phyloP scores from a whole-genome alignment of 768 basidiomycete genomes.

The Russula dissimulans region DNA sequence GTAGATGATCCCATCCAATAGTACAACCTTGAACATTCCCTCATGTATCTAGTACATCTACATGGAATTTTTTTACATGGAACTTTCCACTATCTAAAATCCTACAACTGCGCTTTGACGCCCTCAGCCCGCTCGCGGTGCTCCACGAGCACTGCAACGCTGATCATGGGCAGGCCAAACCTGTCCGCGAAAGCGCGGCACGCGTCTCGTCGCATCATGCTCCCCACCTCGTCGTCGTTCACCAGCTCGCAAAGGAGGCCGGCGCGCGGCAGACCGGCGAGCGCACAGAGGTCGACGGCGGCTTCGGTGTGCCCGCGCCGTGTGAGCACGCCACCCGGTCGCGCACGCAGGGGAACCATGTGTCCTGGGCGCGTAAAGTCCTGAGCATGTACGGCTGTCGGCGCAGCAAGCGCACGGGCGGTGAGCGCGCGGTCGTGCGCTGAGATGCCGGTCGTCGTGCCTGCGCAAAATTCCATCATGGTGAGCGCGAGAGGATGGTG shows the following conservation, averaged over 20 bases:
- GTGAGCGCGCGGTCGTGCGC: slow-evolving; percentile 91
- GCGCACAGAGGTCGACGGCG: slow-evolving; percentile 73
- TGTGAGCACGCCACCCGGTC: slow-evolving; percentile 74
- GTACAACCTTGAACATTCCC: neutral
- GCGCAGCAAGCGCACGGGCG: slow-evolving; percentile 68
- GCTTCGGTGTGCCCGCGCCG: slow-evolving; percentile 93
- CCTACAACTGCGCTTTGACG: neutral
- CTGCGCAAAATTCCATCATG: slow-evolving; percentile 31
- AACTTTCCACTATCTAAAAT: neutral
- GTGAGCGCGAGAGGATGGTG: neutral
- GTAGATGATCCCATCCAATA: neutral
- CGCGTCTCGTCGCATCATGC: slow-evolving; percentile 93
- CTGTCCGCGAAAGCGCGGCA: slow-evolving; percentile 84
- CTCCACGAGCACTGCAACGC: slow-evolving; percentile 73
- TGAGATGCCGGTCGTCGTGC: slow-evolving; percentile 93
- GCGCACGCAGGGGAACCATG: slow-evolving; percentile 86
- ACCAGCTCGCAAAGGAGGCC: slow-evolving; percentile 94
- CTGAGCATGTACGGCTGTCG: slow-evolving; percentile 36
- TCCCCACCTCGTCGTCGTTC: slow-evolving; percentile 80
- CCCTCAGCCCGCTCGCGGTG: slow-evolving; percentile 23
- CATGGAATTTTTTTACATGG: neutral
- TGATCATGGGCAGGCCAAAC: slow-evolving; percentile 92
- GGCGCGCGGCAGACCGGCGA: slow-evolving; percentile 58
- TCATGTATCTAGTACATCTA: neutral
- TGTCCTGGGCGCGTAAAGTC: slow-evolving; percentile 94